Evolutionary conservation across 495 filamentous ascomycete genomes (phyloP), one percentile per base, ranked within the genome.

Genomic region (Mytilinidion resinicola): DNA sequence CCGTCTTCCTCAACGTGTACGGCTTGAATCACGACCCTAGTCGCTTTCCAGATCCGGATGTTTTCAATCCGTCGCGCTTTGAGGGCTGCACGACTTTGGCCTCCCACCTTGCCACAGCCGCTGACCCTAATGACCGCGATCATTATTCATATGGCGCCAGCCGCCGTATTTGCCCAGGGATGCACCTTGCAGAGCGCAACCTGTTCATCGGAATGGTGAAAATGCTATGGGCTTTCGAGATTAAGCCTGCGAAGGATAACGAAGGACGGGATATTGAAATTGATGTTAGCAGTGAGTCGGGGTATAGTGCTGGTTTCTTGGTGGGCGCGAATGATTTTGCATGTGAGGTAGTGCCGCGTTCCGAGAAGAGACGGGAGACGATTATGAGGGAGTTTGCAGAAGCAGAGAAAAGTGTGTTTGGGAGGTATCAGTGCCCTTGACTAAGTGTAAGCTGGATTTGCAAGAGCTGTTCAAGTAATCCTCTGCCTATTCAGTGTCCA

Each of bases 81-180:
- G 48, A 17, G 9, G 63, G 63, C 38, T 36, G 50, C 9, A 58
- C 60, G 3, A 50, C 60, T 0, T 39, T 67, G 4, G 63, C 66
- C 7, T 51, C 66, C 10, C 60, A 69, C 35, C 53, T 61, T 42
- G 64, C 64, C 12, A 60, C 53, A 33, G 64, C 54, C 3, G 36
- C 43, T 4, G 19, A 49, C 12, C 58, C 49, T 19, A 56, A 59
- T 51, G 61, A 58, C 37, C 60, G 66, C 11, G 64, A 69, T 56
- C 63, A 66, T 39, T 69, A 66, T 38, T 64, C 60, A 0, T 69
- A 66, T 35, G 66, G 66, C 11, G 43, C 59, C 20, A 63, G 65
- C 4, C 49, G 65, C 15, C 62, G 65, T 1, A 44, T 68, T 20
- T 68, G 65, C 42, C 65, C 65, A 21, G 65, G 65, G 12, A 53